Conservation (phyloP, 305 asterid genomes). For the Coffea humblotiana region DNA sequence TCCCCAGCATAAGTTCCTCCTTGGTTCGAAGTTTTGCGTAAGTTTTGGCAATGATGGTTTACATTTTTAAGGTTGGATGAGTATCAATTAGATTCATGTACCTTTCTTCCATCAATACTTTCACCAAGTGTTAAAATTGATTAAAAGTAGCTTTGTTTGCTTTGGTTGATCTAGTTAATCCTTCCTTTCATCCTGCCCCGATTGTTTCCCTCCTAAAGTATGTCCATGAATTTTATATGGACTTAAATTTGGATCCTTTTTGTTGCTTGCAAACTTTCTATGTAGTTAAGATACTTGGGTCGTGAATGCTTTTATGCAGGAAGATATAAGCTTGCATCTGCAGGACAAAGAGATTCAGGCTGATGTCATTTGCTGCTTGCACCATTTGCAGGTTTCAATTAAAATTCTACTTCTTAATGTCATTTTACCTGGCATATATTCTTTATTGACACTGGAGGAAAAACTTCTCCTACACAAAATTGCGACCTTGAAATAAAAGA, state of each 20-base stretch:
- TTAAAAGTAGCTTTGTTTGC: too few species aligned
- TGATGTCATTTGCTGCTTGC: conserved; percentile 90
- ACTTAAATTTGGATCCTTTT: neutral
- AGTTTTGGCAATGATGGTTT: neutral
- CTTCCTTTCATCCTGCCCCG: neutral
- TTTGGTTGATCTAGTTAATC: too few species aligned
- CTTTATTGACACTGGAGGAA: neutral
- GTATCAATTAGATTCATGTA: too few species aligned
- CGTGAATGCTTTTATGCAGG: conserved; percentile 49
- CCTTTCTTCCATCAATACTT: too few species aligned
- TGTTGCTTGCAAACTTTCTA: too few species aligned
- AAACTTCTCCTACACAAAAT: neutral
- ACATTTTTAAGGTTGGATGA: too few species aligned
- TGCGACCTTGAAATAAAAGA: neutral
- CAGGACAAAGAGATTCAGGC: conserved; percentile 73
- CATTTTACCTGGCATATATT: neutral
- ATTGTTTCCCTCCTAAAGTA: neutral
- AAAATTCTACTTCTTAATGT: neutral
- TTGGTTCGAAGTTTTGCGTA: neutral
- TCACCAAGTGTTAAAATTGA: too few species aligned
- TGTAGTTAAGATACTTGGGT: neutral
- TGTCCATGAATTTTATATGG: neutral
- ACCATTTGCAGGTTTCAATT: conserved; percentile 68
- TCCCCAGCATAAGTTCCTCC: too few species aligned
- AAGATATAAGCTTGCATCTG: conserved; percentile 58